Evolutionary conservation across 2,329 filamentous ascomycete species (phyloP), one percentile per base, ranked within the genome.

Genomic region (Penicillium sp.): DNA sequence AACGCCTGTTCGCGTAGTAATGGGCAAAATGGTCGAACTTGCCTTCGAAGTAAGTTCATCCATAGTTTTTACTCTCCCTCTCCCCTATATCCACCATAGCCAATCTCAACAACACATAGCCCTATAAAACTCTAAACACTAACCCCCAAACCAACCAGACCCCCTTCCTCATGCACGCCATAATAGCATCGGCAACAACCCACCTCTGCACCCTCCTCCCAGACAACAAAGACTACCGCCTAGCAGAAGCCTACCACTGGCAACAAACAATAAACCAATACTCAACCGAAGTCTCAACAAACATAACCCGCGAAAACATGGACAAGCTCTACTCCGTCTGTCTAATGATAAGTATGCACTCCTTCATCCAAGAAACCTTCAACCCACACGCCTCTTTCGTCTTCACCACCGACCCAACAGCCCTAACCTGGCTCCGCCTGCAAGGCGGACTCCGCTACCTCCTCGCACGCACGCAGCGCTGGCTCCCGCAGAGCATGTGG

Each of bases 281-380:
- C 57, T 65, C 69, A 16, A 50, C 58, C 5, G 74, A 74, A 46
- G 57, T 77, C 14, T 49, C 64, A 7, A 47, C 37, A 2, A 56
- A 61, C 8, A 59, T 72, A 22, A 63, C 62, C 4, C 52, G 57
- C 6, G 46, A 71, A 6, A 76, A 75, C 57, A 76, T 75, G 67
- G 72, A 74, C 57, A 65, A 65, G 2, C 65, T 76, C 5, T 70
- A 75, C 56, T 73, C 72, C 2, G 66, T 71, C 35, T 74, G 73
- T 44, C 64, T 76, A 54, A 61, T 77, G 29, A 61, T 76, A 54
- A 69, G 69, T 14, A 63, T 72, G 37, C 68, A 73, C 54, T 66
- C 72, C 20, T 75, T 76, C 52, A 51, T 57, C 7, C 60, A 69
- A 6, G 64, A 69, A 10, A 61, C 65, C n/a, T 73, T 66, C 56